phyloP scores from a whole-genome alignment of 2,329 filamentous ascomycete species.

The Cercospora sojina region DNA sequence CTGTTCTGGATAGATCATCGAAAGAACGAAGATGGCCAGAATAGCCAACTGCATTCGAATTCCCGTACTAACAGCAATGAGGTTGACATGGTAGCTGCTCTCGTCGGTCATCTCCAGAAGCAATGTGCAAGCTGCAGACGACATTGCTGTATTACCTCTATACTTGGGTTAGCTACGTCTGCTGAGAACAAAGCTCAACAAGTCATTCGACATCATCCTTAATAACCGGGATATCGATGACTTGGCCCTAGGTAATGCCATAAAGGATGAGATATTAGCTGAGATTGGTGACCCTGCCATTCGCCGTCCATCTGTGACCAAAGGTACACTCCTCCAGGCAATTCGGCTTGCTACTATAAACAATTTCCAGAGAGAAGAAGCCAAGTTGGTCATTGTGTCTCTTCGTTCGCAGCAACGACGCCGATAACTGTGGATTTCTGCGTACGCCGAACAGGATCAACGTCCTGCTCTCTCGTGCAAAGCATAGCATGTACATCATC shows the following conservation, averaged over 20 bases:
- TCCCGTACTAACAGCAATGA: slow-evolving; percentile 61
- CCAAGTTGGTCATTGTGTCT: slow-evolving; percentile 68
- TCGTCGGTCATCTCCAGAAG: slow-evolving; percentile 64
- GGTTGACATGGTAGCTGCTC: slow-evolving; percentile 59
- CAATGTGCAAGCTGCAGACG: slow-evolving; percentile 58
- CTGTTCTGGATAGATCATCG: slow-evolving; percentile 65
- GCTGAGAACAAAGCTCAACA: slow-evolving; percentile 41
- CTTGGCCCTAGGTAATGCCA: slow-evolving; percentile 5
- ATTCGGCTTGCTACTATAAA: slow-evolving; percentile 45
- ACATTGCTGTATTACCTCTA: slow-evolving; percentile 71
- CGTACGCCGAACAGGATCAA: slow-evolving; percentile 68
- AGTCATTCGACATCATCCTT: slow-evolving; percentile 49
- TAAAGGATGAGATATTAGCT: slow-evolving; percentile 1
- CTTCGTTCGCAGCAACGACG: slow-evolving; percentile 68
- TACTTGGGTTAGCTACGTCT: slow-evolving; percentile 60
- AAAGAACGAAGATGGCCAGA: slow-evolving; percentile 44
- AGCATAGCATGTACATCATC: slow-evolving; percentile 71
- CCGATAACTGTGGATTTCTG: slow-evolving; percentile 61
- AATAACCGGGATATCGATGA: slow-evolving; percentile 51
- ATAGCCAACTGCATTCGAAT: slow-evolving; percentile 23
- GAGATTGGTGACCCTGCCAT: neutral
- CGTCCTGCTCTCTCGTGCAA: slow-evolving; percentile 64
- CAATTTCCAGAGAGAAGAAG: slow-evolving; percentile 78
- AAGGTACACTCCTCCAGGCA: slow-evolving; percentile 15
- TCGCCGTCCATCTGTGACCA: neutral